A percentile compares a stretch with the other conserved stretches of the same genome.
Evolutionary conservation across 2,329 filamentous ascomycete genomes (phyloP).

Genomic region (Ascochyta fabae): DNA sequence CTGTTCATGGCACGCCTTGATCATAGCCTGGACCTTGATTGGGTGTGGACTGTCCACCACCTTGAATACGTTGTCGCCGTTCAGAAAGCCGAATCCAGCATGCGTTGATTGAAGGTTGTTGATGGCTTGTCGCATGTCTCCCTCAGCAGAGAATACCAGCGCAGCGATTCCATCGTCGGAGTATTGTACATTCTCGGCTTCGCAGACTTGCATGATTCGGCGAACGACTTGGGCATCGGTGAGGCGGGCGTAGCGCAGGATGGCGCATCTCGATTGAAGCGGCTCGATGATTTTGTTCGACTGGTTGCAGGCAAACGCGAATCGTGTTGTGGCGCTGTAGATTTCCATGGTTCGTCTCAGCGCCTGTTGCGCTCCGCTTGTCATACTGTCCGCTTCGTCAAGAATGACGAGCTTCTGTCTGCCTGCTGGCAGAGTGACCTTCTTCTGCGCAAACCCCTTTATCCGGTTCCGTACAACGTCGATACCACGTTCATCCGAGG

Average conservation of each 20-base stretch:
- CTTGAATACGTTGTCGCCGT: conserved; percentile 95
- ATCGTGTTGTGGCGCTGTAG: conserved; percentile 93
- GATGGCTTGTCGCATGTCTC: conserved; percentile 98
- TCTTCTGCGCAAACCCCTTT: conserved; percentile 98
- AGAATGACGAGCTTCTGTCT: conserved; percentile 96
- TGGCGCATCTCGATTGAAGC: conserved; percentile 95
- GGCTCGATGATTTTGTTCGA: conserved; percentile 99
- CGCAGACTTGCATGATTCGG: conserved; percentile 87
- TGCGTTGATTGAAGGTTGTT: conserved; percentile 95
- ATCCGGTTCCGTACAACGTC: conserved; percentile 97
- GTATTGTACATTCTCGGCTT: conserved; percentile 88
- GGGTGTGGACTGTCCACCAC: conserved; percentile 97
- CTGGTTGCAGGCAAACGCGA: conserved; percentile 98
- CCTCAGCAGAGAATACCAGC: conserved; percentile 96
- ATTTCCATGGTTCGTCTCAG: conserved; percentile 98
- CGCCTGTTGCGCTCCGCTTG: conserved; percentile 92
- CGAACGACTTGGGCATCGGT: conserved; percentile 94
- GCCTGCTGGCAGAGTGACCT: conserved; percentile 89
- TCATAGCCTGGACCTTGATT: conserved; percentile 97
- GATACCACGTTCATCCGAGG: conserved; percentile 95
- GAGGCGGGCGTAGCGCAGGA: conserved; percentile 88
- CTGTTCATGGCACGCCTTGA: conserved; percentile 94
- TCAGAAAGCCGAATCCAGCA: conserved; percentile 96
- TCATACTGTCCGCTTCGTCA: conserved; percentile 97
- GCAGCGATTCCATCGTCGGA: conserved; percentile 93